Evolutionary conservation across 1,139 yeast species (phyloP).

Genomic region (Yamadazyma songkhlaensis): DNA sequence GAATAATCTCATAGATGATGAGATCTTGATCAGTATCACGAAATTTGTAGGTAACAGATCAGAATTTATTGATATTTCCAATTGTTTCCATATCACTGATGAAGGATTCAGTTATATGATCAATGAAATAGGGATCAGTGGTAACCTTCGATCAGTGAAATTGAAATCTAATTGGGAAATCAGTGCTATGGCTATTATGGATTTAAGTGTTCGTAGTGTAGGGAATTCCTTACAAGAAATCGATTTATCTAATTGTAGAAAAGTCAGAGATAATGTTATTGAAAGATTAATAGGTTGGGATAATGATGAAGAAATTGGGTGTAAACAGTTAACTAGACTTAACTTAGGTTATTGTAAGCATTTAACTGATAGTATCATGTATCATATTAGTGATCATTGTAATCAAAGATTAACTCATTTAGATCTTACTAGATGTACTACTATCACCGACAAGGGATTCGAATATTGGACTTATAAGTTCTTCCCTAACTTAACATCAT

Average conservation of each 20-base stretch:
- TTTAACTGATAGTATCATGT: slow-evolving; percentile 65
- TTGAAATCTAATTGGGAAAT: slow-evolving; percentile 78
- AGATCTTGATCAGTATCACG: slow-evolving; percentile 54
- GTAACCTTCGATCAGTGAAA: slow-evolving; percentile 50
- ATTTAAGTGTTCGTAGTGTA: slow-evolving; percentile 61
- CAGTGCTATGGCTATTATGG: slow-evolving; percentile 79
- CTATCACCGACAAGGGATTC: slow-evolving; percentile 74
- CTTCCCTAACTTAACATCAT: slow-evolving; percentile 50
- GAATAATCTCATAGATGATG: slow-evolving; percentile 60
- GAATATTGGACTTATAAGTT: slow-evolving; percentile 57
- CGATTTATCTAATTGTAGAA: slow-evolving; percentile 70
- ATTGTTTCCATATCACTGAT: slow-evolving; percentile 75
- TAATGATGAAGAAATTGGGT: slow-evolving; percentile 40
- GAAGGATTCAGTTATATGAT: slow-evolving; percentile 70
- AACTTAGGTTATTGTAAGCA: slow-evolving; percentile 72
- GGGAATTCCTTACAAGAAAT: slow-evolving; percentile 58
- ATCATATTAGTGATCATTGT: slow-evolving; percentile 59
- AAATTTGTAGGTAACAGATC: slow-evolving; percentile 74
- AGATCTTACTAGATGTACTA: slow-evolving; percentile 71
- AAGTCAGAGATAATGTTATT: slow-evolving; percentile 67
- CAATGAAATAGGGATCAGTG: slow-evolving; percentile 67
- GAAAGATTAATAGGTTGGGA: slow-evolving; percentile 63
- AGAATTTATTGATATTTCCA: slow-evolving; percentile 55
- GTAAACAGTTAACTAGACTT: slow-evolving; percentile 52
- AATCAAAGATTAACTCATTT: slow-evolving; percentile 52